Evolutionary conservation across 257 asterid species (phyloP).

Genomic region (Perilla frutescens): DNA sequence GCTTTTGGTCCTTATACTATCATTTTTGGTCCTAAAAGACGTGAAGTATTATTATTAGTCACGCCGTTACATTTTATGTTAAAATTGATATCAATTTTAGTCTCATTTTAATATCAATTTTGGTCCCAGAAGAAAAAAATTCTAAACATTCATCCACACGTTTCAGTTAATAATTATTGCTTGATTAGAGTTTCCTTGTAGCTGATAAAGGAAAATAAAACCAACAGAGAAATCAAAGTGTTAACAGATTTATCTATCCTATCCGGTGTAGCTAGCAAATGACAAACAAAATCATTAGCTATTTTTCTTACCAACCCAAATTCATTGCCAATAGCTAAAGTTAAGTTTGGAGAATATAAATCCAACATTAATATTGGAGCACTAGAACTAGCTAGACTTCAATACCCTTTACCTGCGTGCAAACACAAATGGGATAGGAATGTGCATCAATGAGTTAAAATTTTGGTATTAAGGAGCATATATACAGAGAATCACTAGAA

Average conservation of each 20-base stretch:
- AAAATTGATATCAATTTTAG: too few species aligned
- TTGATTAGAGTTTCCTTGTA: slow-evolving; percentile 55
- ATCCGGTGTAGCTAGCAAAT: slow-evolving; percentile 29
- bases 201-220: slow-evolving; percentile 55
- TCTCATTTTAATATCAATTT: too few species aligned
- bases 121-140: too few species aligned
- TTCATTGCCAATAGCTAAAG: slow-evolving; percentile 85
- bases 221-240: slow-evolving; percentile 46
- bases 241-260: slow-evolving; percentile 15
- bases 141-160: not conserved
- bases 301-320: slow-evolving; percentile 71
- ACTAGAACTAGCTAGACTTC: slow-evolving; percentile 29
- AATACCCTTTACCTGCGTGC: too few species aligned
- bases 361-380: slow-evolving; percentile 74
- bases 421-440: too few species aligned
- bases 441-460: too few species aligned
- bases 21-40: too few species aligned
- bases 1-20: too few species aligned
- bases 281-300: slow-evolving; percentile 13
- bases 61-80: too few species aligned
- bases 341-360: slow-evolving; percentile 59
- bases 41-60: too few species aligned
- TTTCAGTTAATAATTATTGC: slow-evolving; percentile 54
- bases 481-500: too few species aligned
- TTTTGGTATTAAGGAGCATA: too few species aligned